Base-by-base conservation (phyloP, 2,329 filamentous ascomycete genomes). In the Aspergillus neoniger region DNA sequence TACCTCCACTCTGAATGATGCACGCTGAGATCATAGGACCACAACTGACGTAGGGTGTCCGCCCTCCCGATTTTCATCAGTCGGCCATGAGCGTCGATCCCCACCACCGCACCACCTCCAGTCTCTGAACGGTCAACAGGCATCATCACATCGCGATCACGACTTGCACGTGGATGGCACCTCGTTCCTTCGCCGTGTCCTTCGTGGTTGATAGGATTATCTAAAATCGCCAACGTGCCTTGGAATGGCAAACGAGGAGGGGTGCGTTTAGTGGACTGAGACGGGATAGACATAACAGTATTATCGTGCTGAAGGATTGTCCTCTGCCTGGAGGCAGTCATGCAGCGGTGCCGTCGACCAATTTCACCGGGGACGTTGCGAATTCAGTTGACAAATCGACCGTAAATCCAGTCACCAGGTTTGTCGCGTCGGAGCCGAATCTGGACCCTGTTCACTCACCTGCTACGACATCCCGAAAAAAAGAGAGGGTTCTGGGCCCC, bases 21-120 rank as follows among this genome's bases (percentile, higher is more conserved):
- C 64, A 61, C 47, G 60, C 55, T 67, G 65, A 67, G 61, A 64
- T 67, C 65, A 67, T 67, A 57, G 64, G 60, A 66, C 65, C 59
- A 60, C 57, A 58, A 49, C 60, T 67, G 65, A 67, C 65, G 63
- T 65, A 63, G 49, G 56, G 49, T 44, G 55, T 50, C 49, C 25
- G 53, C 41, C 57, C 39, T 57, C 32, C 30, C 39, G 39, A 49
- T 30, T 48, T 56, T 53, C 44, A 19, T 58, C 47, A 52, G 52
- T 57, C 50, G 41, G 28, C 54, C 54, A 52, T 60, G 36, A 50
- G 50, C 32, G 50, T 57, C 58, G 55, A 63, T 60, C 61, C 47
- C 58, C 55, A 60, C 61, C 32, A 58, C 51, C 32, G 28, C 54
- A 48, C 55, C 43, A 56, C 47, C 38, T 36, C 28, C 55, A 39